Evolutionary conservation across 225 moss, liverwort and hornwort genomes (phyloP), one percentile per base, ranked within the genome.

Genomic region (Pleurozium schreberi): DNA sequence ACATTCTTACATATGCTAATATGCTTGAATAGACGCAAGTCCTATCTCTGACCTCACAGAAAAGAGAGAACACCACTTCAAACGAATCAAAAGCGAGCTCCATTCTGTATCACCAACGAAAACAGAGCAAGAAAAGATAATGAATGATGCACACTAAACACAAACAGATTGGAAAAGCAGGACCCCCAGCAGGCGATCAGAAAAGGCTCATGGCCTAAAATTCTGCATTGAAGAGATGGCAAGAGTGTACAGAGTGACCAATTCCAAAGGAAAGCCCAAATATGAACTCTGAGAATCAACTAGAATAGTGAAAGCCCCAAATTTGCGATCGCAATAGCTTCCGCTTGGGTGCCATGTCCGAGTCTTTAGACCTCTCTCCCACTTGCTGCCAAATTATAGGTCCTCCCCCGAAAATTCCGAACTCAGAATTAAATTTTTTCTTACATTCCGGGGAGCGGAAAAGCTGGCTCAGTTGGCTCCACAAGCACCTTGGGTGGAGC

Each of bases 401-500:
- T 40, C 31, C 31, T 1, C 42, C 60, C 10, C 8, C 60, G 52
- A 30, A 76, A 38, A 50, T 52, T 52, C 42, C n/a, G 21, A 86
- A 65, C 57, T 81, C 38, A 18, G 57, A 81, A 75, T n/a, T 20
- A 33, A 38, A 80, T 8, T 27, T 36, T 30, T 33, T 25, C 64
- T 88, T 89, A 90, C 43, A 92, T 30, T 88, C 45, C 89, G n/a
- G 81, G 58, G 62, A 61, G 70, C 38, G 91, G 83, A 14, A 9
- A 28, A n/a, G 61, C 18, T 80, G 78, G 45, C 45, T 89, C 71
- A 26, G 42, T 12, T 68, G 80, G 67, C 75, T 90, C 88, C 69
- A 50, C 55, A 49, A 69, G 64, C 80, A 90, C 88, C 88, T 84
- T 91, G 73, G 86, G 90, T 80, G 91, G 91, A 55, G 75, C 84